A percentile compares a stretch with the other conserved stretches of the same genome.
Evolutionary conservation across 2,329 filamentous ascomycete species (phyloP).

Genomic region (Didymella keratinophila): DNA sequence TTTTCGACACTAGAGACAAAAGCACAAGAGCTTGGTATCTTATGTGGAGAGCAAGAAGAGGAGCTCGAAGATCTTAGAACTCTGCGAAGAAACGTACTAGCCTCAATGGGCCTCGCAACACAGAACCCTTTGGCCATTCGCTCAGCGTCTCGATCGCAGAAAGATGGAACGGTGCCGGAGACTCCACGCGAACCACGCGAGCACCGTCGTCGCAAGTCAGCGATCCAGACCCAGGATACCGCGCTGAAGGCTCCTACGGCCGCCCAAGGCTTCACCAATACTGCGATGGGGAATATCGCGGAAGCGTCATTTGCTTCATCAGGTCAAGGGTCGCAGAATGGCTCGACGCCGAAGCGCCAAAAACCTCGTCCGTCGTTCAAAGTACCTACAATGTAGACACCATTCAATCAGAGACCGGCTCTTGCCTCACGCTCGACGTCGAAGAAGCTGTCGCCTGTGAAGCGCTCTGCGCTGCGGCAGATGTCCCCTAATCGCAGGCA

Average conservation of each 20-base stretch:
- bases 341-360: constrained; percentile 53
- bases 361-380: constrained; percentile 47
- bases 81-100: constrained; percentile 35
- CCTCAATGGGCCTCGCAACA: constrained; percentile 34
- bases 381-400: constrained; percentile 39
- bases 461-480: constrained; percentile 40
- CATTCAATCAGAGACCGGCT: constrained; percentile 31
- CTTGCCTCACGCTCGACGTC: constrained; percentile 22
- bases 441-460: constrained; percentile 31
- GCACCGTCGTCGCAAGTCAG: constrained; percentile 38
- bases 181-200: constrained; percentile 25
- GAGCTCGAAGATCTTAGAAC: constrained; percentile 40
- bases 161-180: constrained; percentile 21
- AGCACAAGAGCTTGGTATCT: constrained; percentile 37
- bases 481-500: constrained; percentile 48
- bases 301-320: constrained; percentile 38
- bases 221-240: constrained; percentile 21
- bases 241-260: constrained; percentile 2
- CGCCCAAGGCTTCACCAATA: constrained; percentile 19
- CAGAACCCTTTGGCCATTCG: constrained; percentile 23
- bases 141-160: constrained; percentile 22
- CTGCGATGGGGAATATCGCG: constrained; percentile 27
- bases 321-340: constrained; percentile 26
- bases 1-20: constrained; percentile 31
- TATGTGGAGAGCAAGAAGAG: constrained; percentile 40